Evolutionary conservation across 148 eudicot species (phyloP), one percentile per base, ranked within the genome.

Genomic region (Rhododendron kiyosumense): DNA sequence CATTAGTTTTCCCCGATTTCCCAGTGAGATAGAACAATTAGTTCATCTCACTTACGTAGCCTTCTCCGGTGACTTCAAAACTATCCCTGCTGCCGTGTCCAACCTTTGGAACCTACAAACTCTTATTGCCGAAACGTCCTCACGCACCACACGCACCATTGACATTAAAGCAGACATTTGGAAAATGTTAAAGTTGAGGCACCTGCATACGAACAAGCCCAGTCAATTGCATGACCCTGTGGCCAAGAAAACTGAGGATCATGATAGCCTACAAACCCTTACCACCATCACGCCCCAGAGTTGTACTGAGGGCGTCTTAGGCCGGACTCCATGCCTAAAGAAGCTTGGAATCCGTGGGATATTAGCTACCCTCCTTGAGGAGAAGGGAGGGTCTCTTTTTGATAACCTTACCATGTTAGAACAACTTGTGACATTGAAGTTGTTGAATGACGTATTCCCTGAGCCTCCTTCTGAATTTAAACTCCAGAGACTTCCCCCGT

Each of bases 101-200:
- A 69, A 63, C 1, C 86, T 91, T 5, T 79, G 88, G 90, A 89
- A 91, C 80, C 51, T 91, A 0, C 92, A 89, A 65, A 91, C 91
- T n/a, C 77, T 91, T 6, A 83, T 91, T 5, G 38, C 82, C 2
- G 78, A 87, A 12, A 89, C 92, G 15, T 48, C 91, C 7, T 57
- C 49, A 0, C 88, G 2, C 0, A 1, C 2, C 2, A 59, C 67
- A 59, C 67, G 87, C n/a, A 81, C 83, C 41, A 83, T 91, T n/a
- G 81, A 89, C 2, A n/a, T 90, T 4, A 11, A 84, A 81, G 90
- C 88, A 15, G 88, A 90, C 71, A 52, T 90, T 49, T 89, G 87
- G 92, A 91, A 88, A 83, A 84, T 91, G 90, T 59, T 43, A 5
- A 86, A 91, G 32, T 57, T 91, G 5, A 89, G 92, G 81, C 91